A percentile compares a stretch with the other conserved stretches of the same genome.
Evolutionary conservation across 2,329 filamentous ascomycete species (phyloP).

Genomic region (Aspergillus unguis): DNA sequence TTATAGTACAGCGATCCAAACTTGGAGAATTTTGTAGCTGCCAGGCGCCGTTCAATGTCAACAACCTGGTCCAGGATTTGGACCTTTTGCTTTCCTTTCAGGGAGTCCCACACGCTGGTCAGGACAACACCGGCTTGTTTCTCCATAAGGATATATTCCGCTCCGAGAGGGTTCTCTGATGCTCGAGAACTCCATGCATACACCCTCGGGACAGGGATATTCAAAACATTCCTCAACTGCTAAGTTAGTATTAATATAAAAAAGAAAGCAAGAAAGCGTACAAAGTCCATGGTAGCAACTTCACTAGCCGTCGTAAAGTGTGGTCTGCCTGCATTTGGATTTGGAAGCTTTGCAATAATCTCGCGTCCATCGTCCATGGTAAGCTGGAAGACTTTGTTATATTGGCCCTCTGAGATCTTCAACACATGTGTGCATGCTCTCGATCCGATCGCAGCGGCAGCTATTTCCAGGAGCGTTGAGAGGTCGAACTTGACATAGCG

Average conservation of each 20-base stretch:
- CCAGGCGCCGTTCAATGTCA: constrained; percentile 18
- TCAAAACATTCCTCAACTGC: constrained; percentile 17
- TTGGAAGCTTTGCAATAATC: constrained; percentile 30
- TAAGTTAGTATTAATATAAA: constrained; percentile 12
- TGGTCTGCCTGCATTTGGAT: constrained; percentile 26
- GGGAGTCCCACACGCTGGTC: constrained; percentile 18
- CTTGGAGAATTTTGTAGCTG: constrained; percentile 18
- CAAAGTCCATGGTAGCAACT: constrained; percentile 29
- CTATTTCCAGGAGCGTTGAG: constrained; percentile 30
- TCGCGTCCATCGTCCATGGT: constrained; percentile 25
- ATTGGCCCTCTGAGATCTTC: constrained; percentile 31
- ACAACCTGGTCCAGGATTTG: constrained; percentile 19
- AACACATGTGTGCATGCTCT: constrained; percentile 29
- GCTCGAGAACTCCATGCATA: constrained; percentile 31
- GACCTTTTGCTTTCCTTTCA: constrained; percentile 22
- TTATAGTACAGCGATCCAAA: constrained; percentile 22
- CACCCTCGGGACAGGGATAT: constrained; percentile 33
- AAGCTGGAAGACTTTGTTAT: constrained; percentile 32
- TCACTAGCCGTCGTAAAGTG: constrained; percentile 29
- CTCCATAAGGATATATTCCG: constrained; percentile 41
- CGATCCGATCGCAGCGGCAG: constrained; percentile 30
- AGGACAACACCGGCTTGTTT: constrained; percentile 19
- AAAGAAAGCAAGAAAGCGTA: constrained; percentile 11
- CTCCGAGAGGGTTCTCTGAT: constrained; percentile 32
- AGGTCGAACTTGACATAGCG: constrained; percentile 36